Conservation (phyloP, 441 rosid species). For the Flueggea neowawraea region DNA sequence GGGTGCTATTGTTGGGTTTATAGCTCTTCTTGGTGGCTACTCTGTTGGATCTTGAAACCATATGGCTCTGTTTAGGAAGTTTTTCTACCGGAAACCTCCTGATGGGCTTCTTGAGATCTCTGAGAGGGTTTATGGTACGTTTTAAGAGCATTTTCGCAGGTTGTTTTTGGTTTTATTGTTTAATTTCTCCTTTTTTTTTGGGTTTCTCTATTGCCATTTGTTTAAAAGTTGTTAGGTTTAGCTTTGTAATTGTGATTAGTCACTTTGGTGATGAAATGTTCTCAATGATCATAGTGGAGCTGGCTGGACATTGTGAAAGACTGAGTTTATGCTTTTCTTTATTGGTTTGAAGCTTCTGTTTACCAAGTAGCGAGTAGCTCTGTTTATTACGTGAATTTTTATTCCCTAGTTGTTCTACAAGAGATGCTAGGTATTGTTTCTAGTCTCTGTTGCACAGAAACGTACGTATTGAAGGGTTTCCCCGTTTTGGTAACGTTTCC, state of each 20-base stretch:
- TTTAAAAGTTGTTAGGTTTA: not conserved
- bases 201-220: not conserved
- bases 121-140: slow-evolving; percentile 84
- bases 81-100: slow-evolving; percentile 78
- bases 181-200: not conserved
- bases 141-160: slow-evolving; percentile 1
- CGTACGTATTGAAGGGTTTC: too few relatives aligned
- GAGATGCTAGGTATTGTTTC: too few relatives aligned
- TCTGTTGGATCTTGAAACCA: slow-evolving; percentile 23
- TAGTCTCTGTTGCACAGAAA: too few relatives aligned
- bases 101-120: slow-evolving; percentile 89
- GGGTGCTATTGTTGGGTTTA: slow-evolving; percentile 25
- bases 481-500: too few relatives aligned
- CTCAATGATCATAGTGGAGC: not conserved
- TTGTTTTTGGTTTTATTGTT: not conserved
- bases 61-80: slow-evolving; percentile 84
- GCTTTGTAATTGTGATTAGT: not conserved
- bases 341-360: not conserved
- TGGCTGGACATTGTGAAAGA: not conserved
- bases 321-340: too few relatives aligned
- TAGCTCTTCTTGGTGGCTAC: slow-evolving; percentile 18
- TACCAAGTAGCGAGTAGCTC: not conserved
- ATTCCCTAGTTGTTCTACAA: too few relatives aligned
- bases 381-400: not conserved
- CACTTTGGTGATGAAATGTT: too few relatives aligned